Percentiles rank a stretch among this genome's conserved stretches.
phyloP scores from a whole-genome alignment of 2,329 filamentous ascomycete species.

The Neofusicoccum cordaticola region DNA sequence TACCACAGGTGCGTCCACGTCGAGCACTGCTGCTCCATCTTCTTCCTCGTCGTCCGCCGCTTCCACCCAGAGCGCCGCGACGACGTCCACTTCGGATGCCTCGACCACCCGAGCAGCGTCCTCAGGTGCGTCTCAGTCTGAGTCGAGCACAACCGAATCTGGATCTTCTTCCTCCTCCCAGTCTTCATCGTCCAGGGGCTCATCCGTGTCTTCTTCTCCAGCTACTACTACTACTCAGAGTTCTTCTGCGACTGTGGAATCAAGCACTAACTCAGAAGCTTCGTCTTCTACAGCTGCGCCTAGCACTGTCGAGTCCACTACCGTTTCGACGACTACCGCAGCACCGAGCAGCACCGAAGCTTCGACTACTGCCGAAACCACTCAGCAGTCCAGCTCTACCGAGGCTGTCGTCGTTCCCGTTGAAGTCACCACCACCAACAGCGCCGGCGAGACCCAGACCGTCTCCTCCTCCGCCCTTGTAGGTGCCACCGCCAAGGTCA shows the following conservation, averaged over 20 bases:
- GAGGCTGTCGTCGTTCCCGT: constrained; percentile 39
- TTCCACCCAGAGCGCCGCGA: background rate
- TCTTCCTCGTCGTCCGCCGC: constrained; percentile 1
- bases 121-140: constrained; percentile 12
- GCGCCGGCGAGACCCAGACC: constrained; percentile 32
- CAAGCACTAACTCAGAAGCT: constrained; percentile 1
- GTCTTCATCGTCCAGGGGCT: constrained; percentile 4
- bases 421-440: constrained; percentile 38
- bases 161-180: constrained; percentile 13
- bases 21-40: constrained; percentile 11
- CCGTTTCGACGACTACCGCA: background rate
- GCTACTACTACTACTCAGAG: constrained; percentile 23
- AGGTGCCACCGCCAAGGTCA: constrained; percentile 39
- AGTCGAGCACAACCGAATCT: constrained; percentile 16
- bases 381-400: background rate
- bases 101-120: constrained; percentile 4
- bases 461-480: constrained; percentile 42
- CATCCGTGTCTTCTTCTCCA: constrained; percentile 15
- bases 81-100: constrained; percentile 8
- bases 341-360: constrained; percentile 1
- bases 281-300: constrained; percentile 11
- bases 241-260: constrained; percentile 8
- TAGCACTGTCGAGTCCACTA: constrained; percentile 11
- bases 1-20: constrained; percentile 17
- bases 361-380: background rate